Evolutionary conservation across 2,329 filamentous ascomycete species (phyloP).

Genomic region (Amauroascus niger): DNA sequence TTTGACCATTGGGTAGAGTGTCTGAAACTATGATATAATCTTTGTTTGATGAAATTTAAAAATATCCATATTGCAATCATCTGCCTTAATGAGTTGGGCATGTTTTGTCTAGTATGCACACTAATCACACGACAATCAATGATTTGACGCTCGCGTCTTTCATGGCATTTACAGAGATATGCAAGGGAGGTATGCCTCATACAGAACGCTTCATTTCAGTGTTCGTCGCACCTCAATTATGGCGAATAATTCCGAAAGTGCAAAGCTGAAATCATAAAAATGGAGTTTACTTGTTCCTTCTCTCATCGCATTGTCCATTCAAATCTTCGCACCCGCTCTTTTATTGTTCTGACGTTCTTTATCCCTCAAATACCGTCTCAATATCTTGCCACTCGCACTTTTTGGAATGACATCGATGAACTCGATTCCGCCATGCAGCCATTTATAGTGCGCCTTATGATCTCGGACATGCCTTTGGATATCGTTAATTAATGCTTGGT

Average conservation of each 20-base stretch:
- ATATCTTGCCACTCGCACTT: slow-evolving; percentile 41
- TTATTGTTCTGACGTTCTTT: slow-evolving; percentile 15
- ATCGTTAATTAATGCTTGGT: slow-evolving; percentile 18
- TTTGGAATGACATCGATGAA: slow-evolving; percentile 41
- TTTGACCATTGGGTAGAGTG: neutral
- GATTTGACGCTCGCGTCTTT: no score
- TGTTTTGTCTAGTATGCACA: neutral
- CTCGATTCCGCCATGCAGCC: slow-evolving; percentile 37
- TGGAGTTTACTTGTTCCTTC: no score
- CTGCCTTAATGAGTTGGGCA: neutral
- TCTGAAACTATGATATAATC: neutral
- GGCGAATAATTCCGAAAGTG: no score
- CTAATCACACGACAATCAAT: no score
- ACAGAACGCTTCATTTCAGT: no score
- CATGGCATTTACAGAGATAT: no score
- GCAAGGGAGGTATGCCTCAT: no score
- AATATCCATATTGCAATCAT: neutral
- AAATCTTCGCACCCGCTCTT: slow-evolving; percentile 11
- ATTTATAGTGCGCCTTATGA: slow-evolving; percentile 35
- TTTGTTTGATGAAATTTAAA: neutral
- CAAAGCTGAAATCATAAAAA: no score
- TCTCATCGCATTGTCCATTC: neutral
- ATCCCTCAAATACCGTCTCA: slow-evolving; percentile 38
- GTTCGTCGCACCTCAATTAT: no score
- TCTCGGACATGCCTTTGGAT: slow-evolving; percentile 27